These are phyloP conservation scores for Naganishia kalamii DNA, from an alignment of 768 basidiomycete species.

Conservation along the genomic window DNA sequence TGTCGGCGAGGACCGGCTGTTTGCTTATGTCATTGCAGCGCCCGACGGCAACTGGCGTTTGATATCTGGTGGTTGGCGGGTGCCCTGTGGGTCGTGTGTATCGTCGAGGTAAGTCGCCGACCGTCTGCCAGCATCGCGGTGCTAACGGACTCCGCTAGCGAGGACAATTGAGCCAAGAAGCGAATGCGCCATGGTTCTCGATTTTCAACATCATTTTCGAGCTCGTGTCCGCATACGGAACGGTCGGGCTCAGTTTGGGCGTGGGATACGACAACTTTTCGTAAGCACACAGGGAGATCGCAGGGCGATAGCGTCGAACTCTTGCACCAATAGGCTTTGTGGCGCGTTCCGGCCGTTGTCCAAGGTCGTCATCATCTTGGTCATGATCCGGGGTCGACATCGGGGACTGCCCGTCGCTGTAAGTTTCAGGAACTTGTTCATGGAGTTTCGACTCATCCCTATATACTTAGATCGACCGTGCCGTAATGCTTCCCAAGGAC, in stretches of 20 bases:
- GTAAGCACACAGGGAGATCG: constrained; percentile 20
- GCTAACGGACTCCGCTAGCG: constrained; percentile 49
- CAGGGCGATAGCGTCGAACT: neutral
- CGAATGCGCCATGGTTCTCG: constrained; percentile 65
- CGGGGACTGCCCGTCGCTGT: constrained; percentile 55
- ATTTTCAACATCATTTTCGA: constrained; percentile 61
- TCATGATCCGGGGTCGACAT: constrained; percentile 92
- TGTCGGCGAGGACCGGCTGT: constrained; percentile 9
- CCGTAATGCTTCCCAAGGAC: constrained; percentile 45
- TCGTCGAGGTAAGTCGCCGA: constrained; percentile 67
- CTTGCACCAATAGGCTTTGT: constrained; percentile 56
- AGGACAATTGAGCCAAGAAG: constrained; percentile 55
- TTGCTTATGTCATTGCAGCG: constrained; percentile 17
- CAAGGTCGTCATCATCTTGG: constrained; percentile 74
- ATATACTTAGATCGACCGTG: constrained; percentile 40
- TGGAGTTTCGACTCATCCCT: neutral
- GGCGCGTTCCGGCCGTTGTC: constrained; percentile 73
- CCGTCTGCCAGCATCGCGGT: neutral
- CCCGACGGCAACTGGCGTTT: constrained; percentile 70
- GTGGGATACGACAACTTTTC: constrained; percentile 55
- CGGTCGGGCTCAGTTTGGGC: constrained; percentile 77
- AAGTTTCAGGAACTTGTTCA: constrained; percentile 8
- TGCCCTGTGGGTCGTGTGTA: constrained; percentile 81
- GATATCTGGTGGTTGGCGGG: constrained; percentile 95
- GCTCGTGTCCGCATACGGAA: constrained; percentile 47